These are phyloP conservation scores for Gaeumannomyces tritici DNA, from an alignment of 2,329 filamentous ascomycete species.

Conservation along the genomic window DNA sequence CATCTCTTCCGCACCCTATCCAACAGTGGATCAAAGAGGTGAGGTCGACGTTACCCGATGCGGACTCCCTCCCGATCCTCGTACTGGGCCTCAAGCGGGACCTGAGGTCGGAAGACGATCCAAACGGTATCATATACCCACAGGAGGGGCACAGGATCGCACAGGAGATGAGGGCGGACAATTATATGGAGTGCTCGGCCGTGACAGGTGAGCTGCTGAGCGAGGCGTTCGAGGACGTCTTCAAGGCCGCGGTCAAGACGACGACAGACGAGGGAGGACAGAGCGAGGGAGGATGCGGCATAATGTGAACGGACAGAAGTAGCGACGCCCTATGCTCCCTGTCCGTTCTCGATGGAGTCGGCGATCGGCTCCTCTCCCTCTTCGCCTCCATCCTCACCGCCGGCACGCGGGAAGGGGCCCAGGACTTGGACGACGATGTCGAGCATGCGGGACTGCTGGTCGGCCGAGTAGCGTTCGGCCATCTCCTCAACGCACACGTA, in stretches of 20 bases:
- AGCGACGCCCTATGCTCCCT: not conserved
- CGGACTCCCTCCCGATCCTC: slow-evolving; percentile 42
- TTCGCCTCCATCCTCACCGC: slow-evolving; percentile 21
- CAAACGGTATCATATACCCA: slow-evolving; percentile 51
- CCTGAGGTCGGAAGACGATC: slow-evolving; percentile 45
- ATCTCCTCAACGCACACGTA: slow-evolving; percentile 59
- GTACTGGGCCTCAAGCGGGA: slow-evolving; percentile 53
- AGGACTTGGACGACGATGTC: slow-evolving; percentile 46
- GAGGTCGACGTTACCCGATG: slow-evolving; percentile 34
- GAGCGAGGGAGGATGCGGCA: slow-evolving; percentile 43
- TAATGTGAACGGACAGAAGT: slow-evolving; percentile 28
- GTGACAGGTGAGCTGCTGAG: slow-evolving; percentile 48
- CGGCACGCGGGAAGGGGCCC: slow-evolving; percentile 34
- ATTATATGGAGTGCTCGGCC: slow-evolving; percentile 56
- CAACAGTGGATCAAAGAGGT: slow-evolving; percentile 48
- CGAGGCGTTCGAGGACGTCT: slow-evolving; percentile 51
- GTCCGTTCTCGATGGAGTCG: slow-evolving; percentile 24
- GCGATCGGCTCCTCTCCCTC: slow-evolving; percentile 17
- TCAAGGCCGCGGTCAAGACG: slow-evolving; percentile 42
- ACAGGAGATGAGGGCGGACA: slow-evolving; percentile 50
- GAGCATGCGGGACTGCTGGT: slow-evolving; percentile 50
- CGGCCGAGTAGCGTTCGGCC: slow-evolving; percentile 46
- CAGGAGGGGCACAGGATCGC: slow-evolving; percentile 49
- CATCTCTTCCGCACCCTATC: not conserved
- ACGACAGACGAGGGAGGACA: slow-evolving; percentile 37